phyloP scores from a whole-genome alignment of 2,329 filamentous ascomycete genomes.

The Trichoderma koningii region DNA sequence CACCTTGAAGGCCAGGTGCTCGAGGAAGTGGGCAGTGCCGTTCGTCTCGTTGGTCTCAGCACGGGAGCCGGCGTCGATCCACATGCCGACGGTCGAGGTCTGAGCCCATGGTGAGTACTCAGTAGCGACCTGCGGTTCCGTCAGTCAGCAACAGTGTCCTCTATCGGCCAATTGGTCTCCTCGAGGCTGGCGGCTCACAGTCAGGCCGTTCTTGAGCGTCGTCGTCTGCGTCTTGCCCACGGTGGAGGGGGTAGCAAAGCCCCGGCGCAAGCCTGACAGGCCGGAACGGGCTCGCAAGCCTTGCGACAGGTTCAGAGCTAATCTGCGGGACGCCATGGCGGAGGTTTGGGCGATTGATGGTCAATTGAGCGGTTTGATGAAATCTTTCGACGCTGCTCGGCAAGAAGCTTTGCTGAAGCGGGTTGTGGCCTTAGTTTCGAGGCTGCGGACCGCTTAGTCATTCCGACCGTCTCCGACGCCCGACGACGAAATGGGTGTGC shows the following conservation, averaged over 20 bases:
- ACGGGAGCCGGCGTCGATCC: constrained; percentile 98
- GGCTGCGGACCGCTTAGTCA: constrained; percentile 41
- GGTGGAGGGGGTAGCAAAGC: constrained; percentile 82
- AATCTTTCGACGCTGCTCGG: constrained; percentile 50
- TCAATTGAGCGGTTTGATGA: constrained; percentile 60
- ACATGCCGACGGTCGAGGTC: constrained; percentile 96
- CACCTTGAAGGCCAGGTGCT: constrained; percentile 99
- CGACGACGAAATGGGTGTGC: constrained; percentile 1
- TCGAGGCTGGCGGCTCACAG: constrained; percentile 58
- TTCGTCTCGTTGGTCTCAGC: constrained; percentile 98
- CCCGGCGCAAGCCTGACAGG: constrained; percentile 79
- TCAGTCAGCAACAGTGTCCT: constrained; percentile 36
- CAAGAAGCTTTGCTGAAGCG: constrained; percentile 49
- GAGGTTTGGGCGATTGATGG: constrained; percentile 53
- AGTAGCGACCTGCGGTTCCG: constrained; percentile 75
- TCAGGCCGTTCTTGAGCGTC: constrained; percentile 96
- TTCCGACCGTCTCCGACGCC: constrained; percentile 49
- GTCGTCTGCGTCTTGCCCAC: constrained; percentile 91
- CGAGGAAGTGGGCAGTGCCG: constrained; percentile 98
- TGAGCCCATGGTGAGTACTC: constrained; percentile 98
- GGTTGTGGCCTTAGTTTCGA: constrained; percentile 49
- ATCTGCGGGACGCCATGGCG: constrained; percentile 92
- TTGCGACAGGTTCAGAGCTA: constrained; percentile 91
- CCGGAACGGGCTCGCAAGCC: constrained; percentile 85
- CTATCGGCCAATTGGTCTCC: constrained; percentile 43